Evolutionary conservation across 192 early-diverging fungal genomes (phyloP).

Genomic region (Podila minutissima): DNA sequence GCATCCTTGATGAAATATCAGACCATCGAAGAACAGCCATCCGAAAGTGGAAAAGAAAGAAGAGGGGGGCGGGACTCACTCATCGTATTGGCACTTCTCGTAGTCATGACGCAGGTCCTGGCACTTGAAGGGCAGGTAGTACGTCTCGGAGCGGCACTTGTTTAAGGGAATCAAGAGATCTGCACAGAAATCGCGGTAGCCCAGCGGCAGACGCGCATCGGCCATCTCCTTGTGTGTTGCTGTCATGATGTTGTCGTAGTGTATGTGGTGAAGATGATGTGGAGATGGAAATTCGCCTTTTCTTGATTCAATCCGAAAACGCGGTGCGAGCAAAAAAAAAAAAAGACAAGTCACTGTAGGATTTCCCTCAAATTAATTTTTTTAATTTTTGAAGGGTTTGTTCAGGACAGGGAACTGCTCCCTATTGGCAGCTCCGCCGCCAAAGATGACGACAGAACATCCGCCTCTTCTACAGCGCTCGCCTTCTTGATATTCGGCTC

Average conservation of each 20-base stretch:
- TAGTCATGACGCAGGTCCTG: conserved; percentile 87
- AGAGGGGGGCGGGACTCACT: conserved; percentile 65
- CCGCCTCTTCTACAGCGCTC: background rate
- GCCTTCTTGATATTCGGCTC: conserved; percentile 2
- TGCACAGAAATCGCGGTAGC: conserved; percentile 95
- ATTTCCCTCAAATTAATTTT: too few relatives aligned
- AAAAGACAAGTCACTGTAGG: too few relatives aligned
- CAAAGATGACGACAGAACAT: background rate
- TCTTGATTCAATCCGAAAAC: too few relatives aligned
- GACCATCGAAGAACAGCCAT: background rate
- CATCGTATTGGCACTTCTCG: conserved; percentile 97
- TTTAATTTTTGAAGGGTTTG: too few relatives aligned
- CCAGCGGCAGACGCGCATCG: conserved; percentile 83
- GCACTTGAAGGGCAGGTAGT: conserved; percentile 95
- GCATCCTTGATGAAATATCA: background rate
- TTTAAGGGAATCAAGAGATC: conserved; percentile 91
- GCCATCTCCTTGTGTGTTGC: conserved; percentile 88
- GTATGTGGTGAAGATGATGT: too few relatives aligned
- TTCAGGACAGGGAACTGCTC: too few relatives aligned
- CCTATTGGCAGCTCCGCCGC: background rate
- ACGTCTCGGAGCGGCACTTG: conserved; percentile 87
- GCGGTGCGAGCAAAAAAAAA: too few relatives aligned
- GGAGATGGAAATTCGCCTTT: too few relatives aligned
- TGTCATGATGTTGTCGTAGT: conserved; percentile 66
- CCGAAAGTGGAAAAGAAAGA: background rate